A percentile compares a stretch with the other conserved stretches of the same genome.
Conservation (phyloP, 2,329 filamentous ascomycete species). For the Chrysoporthe deuterocubensis region DNA sequence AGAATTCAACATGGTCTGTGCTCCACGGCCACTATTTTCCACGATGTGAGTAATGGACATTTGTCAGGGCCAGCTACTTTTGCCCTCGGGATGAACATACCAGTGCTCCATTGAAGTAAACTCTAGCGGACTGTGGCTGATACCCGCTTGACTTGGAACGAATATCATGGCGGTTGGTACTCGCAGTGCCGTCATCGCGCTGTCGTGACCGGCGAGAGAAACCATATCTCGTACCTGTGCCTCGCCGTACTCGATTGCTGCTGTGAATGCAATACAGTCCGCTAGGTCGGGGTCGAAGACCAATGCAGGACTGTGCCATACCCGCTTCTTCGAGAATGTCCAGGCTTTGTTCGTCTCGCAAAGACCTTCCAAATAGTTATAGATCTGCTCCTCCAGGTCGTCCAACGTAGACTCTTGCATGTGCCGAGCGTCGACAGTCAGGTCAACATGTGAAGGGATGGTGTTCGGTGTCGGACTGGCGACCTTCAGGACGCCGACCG, state of each 20-base stretch:
- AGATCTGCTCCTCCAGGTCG: slow-evolving; percentile 19
- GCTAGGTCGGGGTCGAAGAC: slow-evolving; percentile 32
- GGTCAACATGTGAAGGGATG: background rate
- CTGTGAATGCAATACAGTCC: slow-evolving; percentile 29
- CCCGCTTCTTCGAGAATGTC: slow-evolving; percentile 27
- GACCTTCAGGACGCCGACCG: slow-evolving; percentile 33
- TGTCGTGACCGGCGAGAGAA: slow-evolving; percentile 35
- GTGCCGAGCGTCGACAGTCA: slow-evolving; percentile 1
- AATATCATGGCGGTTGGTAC: slow-evolving; percentile 40
- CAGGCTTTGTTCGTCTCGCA: slow-evolving; percentile 26
- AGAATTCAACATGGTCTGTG: background rate
- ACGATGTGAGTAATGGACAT: background rate
- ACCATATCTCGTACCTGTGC: slow-evolving; percentile 31
- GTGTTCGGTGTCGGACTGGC: slow-evolving; percentile 23
- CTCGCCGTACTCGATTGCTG: background rate
- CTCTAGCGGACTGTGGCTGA: slow-evolving; percentile 32
- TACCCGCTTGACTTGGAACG: slow-evolving; percentile 34
- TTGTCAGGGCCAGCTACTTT: background rate
- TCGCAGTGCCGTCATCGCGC: slow-evolving; percentile 35
- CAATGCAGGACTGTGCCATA: slow-evolving; percentile 30
- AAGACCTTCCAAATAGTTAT: slow-evolving; percentile 24
- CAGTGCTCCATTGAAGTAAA: slow-evolving; percentile 28
- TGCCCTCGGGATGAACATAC: background rate
- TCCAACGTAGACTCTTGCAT: background rate
- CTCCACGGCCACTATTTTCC: background rate